Evolutionary conservation across 768 basidiomycete species (phyloP), one percentile per base, ranked within the genome.

Genomic region (Lepiota brunneoincarnata): DNA sequence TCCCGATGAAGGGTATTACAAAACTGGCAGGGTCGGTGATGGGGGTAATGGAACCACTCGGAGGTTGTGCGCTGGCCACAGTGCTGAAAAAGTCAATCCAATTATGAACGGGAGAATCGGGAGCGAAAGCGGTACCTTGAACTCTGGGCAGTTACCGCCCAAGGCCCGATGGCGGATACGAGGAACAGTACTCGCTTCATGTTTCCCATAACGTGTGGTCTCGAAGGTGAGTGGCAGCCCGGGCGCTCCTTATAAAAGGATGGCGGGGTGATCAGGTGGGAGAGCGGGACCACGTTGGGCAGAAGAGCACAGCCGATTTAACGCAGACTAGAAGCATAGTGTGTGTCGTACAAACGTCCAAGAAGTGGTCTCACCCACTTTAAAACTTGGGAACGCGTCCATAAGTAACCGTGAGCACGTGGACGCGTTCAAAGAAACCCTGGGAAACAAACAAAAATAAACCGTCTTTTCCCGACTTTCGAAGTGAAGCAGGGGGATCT

Each of bases 1-100:
- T 84, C 15, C 84, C 85, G 14, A 87, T 81, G 68, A 86, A 86
- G 15, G 80, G 72, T 49, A 81, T 76, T 35, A 85, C 84, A 49
- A 72, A 71, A 51, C 70, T 71, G 3, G 73, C 66, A 17, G 75
- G 76, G 51, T 79, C 75, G 6, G 68, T 50, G 21, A 72, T 67
- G 39, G 51, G 61, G 6, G 64, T 62, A 20, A 63, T 58, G 15
- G 63, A 37, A 28, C 40, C 23, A 5, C 14, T 41, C n/a, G 39
- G 54, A 41, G 26, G 54, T 35, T 38, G 45, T 40, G 40, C 50
- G 14, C 39, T 51, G 23, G 21, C 31, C 15, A 41, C 31, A 20
- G 40, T 40, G 18, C 50, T 51, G 45, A 12, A 39, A 50, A 20
- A 2, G 34, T 23, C 10, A 17, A 6, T 14, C 35, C 7, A 51